A percentile compares a stretch with the other conserved stretches of the same genome.
Evolutionary conservation across 179 eudicot genomes (phyloP).

Genomic region (Silene noctiflora): DNA sequence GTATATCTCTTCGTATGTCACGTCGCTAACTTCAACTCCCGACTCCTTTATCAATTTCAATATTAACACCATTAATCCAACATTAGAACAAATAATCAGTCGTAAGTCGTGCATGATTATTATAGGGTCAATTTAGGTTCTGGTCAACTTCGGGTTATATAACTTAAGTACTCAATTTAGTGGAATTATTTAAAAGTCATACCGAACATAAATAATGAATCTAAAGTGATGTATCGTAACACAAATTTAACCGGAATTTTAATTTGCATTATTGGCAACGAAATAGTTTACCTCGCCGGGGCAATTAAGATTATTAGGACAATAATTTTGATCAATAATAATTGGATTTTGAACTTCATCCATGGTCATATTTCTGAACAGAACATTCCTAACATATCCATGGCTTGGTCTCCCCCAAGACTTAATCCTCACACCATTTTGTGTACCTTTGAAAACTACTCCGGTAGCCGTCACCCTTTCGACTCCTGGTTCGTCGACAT

Average conservation of each 20-base stretch:
- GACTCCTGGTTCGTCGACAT: conserved; percentile 45
- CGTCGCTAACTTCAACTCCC: conserved; percentile 47
- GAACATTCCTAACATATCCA: conserved; percentile 40
- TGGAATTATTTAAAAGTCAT: too few species aligned
- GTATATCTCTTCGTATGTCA: conserved; percentile 45
- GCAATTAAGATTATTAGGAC: conserved; percentile 43
- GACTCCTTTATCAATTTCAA: conserved; percentile 30
- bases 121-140: too few species aligned
- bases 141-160: too few species aligned
- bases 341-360: conserved; percentile 48
- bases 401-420: conserved; percentile 64
- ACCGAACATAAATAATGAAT: background rate
- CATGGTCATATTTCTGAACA: conserved; percentile 43
- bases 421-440: conserved; percentile 69
- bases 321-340: conserved; percentile 65
- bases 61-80: too few species aligned
- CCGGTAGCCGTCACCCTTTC: conserved; percentile 43
- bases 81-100: too few species aligned
- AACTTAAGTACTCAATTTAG: too few species aligned
- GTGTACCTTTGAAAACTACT: conserved; percentile 45
- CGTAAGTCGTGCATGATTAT: too few species aligned
- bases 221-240: too few species aligned
- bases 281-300: conserved; percentile 41
- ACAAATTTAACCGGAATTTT: too few species aligned
- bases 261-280: background rate